Evolutionary conservation across 139 green algal genomes (phyloP), one percentile per base, ranked within the genome.

Genomic region (Chlorella vulgaris): DNA sequence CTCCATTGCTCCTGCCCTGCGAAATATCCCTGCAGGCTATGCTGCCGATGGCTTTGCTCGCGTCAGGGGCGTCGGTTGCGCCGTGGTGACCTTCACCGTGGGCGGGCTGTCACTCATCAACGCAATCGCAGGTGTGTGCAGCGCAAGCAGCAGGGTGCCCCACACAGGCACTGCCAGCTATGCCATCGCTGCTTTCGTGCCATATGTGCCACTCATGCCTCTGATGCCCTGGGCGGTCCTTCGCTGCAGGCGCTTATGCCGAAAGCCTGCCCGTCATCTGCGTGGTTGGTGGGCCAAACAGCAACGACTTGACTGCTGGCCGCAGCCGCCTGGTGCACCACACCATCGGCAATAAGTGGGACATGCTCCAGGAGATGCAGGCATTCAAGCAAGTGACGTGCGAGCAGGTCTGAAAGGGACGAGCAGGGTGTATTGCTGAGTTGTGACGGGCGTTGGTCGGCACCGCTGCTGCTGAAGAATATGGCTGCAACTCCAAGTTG

Each of bases 1-100:
- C 13, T n/a, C n/a, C n/a, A n/a, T 21, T 50, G 7, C 42, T 40
- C 7, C 43, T 31, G 7, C n/a, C n/a, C n/a, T n/a, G n/a, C n/a
- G n/a, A n/a, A n/a, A n/a, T n/a, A n/a, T n/a, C n/a, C n/a, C 42
- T 33, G 89, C 91, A 28, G 91, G 93, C 0, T 97, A 97, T 74
- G 94, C 94, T 4, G 94, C 94, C 2, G 93, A 97, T 69, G 93
- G 93, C 2, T 95, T 94, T 62, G 89, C 92, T 0, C 86, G 93
- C 4, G 91, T 81, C 50, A 85, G 85, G 58, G 93, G 93, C 2
- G 74, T 95, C 3, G 91, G 83, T 28, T 90, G 84, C 35, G 51
- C 88, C 2, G 86, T 94, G 13, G 90, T 95, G 29, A 97, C 93
- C 3, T 96, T 94, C 83, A 93, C 87, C 18, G 94, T 97, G 7